phyloP scores from a whole-genome alignment of 805 yeast genomes.

The Teunomyces panamensis region DNA sequence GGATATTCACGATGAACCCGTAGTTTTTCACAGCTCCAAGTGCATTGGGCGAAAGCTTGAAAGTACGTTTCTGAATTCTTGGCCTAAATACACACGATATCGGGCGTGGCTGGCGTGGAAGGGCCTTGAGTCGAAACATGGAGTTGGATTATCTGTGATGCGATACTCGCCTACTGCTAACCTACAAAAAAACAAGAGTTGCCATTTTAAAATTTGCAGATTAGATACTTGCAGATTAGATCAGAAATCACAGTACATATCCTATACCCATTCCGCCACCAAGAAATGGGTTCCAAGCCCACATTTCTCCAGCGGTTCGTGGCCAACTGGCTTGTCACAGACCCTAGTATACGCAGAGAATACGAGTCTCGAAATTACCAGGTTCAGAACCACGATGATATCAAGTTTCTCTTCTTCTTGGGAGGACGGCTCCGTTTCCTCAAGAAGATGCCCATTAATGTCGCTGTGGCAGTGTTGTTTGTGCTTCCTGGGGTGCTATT shows the following conservation, averaged over 20 bases:
- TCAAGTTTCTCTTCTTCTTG: conserved; percentile 47
- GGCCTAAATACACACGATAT: background rate
- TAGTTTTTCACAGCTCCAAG: conserved; percentile 21
- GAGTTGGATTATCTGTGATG: background rate
- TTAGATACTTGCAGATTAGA: background rate
- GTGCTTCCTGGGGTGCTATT: conserved; percentile 53
- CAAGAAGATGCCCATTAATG: conserved; percentile 38
- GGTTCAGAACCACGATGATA: conserved; percentile 28
- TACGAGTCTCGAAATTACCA: conserved; percentile 38
- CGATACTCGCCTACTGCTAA: background rate
- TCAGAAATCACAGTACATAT: background rate
- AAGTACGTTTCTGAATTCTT: background rate
- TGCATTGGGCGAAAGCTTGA: conserved; percentile 18
- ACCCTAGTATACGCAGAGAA: conserved; percentile 13
- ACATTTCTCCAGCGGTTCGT: conserved; percentile 9
- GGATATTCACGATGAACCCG: conserved; percentile 32
- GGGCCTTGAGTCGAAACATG: background rate
- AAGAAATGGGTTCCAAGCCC: background rate
- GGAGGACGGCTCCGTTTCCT: conserved; percentile 64
- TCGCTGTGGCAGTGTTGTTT: conserved; percentile 27
- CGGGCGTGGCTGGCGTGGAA: background rate
- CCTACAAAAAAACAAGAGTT: background rate
- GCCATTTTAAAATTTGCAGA: background rate
- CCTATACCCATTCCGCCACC: background rate
- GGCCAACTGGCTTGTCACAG: conserved; percentile 26